These are phyloP conservation scores for Lonicera japonica DNA, from an alignment of 129 eudicot genomes.

Conservation along the genomic window DNA sequence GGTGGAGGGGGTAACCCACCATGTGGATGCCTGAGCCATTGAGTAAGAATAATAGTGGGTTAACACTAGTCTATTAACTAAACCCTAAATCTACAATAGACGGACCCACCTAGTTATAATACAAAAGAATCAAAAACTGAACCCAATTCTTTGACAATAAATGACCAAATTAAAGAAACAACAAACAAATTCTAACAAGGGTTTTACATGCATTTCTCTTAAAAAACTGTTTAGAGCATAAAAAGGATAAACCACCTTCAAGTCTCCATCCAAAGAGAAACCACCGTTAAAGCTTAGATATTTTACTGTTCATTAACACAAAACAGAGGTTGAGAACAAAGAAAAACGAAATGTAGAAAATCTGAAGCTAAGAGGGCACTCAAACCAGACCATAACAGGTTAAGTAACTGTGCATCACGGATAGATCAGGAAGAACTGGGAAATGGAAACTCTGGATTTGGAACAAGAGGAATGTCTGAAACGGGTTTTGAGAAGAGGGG, in stretches of 20 bases:
- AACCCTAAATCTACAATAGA: constrained; percentile 27
- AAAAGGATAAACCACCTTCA: no score
- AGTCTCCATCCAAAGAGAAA: no score
- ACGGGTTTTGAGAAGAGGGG: constrained; percentile 34
- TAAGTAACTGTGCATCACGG: not conserved
- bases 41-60: constrained; percentile 57
- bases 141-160: constrained; percentile 5
- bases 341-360: constrained; percentile 18
- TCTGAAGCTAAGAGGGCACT: constrained; percentile 2
- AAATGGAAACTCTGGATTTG: constrained; percentile 62
- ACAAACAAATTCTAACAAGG: constrained; percentile 22
- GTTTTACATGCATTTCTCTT: constrained; percentile 40
- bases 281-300: constrained; percentile 13
- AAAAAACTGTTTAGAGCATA: constrained; percentile 6
- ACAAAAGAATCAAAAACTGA: no score
- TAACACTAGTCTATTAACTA: constrained; percentile 12
- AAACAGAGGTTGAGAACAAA: constrained; percentile 7
- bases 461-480: constrained; percentile 19
- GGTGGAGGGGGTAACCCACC: constrained; percentile 32
- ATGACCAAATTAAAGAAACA: constrained; percentile 2
- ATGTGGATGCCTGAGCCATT: constrained; percentile 44
- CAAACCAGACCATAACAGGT: constrained; percentile 5
- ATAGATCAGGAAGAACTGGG: no score
- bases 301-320: constrained; percentile 9
- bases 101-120: not conserved